These are phyloP conservation scores for Alternaria hordeiaustralica DNA, from an alignment of 2,329 filamentous ascomycete species.

Conservation along the genomic window DNA sequence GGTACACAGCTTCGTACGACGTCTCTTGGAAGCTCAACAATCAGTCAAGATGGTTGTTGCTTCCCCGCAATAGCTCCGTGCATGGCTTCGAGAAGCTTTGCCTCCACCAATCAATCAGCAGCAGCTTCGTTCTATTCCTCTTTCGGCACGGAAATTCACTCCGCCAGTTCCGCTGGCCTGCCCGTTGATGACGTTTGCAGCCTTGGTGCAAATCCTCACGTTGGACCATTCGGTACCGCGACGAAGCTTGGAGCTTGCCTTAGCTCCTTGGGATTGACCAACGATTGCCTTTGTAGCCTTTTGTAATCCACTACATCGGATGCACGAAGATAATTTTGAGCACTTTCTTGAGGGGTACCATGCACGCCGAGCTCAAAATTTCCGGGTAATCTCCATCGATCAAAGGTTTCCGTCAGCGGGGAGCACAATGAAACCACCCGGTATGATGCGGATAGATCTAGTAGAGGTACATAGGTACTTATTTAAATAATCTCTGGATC, in stretches of 20 bases:
- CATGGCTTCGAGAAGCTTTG: constrained; percentile 26
- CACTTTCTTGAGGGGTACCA: constrained; percentile 13
- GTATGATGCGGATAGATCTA: constrained; percentile 4
- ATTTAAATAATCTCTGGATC: constrained; percentile 14
- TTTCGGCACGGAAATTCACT: constrained; percentile 30
- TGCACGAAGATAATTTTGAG: constrained; percentile 8
- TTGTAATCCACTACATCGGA: constrained; percentile 1
- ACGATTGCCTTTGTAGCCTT: constrained; percentile 18
- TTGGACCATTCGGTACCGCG: constrained; percentile 19
- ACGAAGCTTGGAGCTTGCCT: constrained; percentile 23
- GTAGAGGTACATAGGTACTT: constrained; percentile 5
- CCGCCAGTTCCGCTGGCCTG: constrained; percentile 31
- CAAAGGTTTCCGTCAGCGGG: constrained; percentile 8
- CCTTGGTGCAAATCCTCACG: constrained; percentile 13
- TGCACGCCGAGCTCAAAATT: constrained; percentile 20
- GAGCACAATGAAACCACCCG: constrained; percentile 13
- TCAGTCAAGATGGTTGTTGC: not conserved
- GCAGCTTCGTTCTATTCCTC: constrained; percentile 11
- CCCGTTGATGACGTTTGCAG: constrained; percentile 21
- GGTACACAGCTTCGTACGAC: not conserved
- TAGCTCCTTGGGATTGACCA: constrained; percentile 24
- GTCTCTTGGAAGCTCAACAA: not conserved
- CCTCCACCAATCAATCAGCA: constrained; percentile 35
- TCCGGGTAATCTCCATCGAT: constrained; percentile 14
- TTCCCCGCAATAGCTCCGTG: constrained; percentile 21